Conservation (phyloP, 1,284 basidiomycete genomes). For the Termitomyces sp. region DNA sequence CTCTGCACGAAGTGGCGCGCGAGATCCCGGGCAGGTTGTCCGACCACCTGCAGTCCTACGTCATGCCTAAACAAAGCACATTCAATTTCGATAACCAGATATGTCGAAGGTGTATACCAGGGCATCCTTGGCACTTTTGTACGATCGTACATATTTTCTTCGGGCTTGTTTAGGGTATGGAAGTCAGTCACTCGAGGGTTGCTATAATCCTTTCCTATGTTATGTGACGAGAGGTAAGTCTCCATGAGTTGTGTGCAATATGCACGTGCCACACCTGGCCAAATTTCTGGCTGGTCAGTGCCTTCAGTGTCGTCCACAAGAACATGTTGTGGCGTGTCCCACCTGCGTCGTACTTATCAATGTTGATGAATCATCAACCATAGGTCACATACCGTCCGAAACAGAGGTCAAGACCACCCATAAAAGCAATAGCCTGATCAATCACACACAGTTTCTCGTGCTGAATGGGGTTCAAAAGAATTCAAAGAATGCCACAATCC, state of each 20-base stretch:
- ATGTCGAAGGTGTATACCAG: conserved; percentile 53
- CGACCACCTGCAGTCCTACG: conserved; percentile 91
- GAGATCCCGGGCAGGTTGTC: conserved; percentile 93
- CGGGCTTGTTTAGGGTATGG: conserved; percentile 82
- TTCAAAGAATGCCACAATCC: conserved; percentile 5
- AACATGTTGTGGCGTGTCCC: conserved; percentile 95
- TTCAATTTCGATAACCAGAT: neutral
- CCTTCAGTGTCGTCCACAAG: conserved; percentile 81
- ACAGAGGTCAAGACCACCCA: conserved; percentile 95
- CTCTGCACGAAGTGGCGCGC: conserved; percentile 95
- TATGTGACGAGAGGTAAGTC: neutral
- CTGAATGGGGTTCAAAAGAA: conserved; percentile 31
- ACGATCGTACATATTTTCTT: conserved; percentile 93
- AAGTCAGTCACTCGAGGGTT: conserved; percentile 91
- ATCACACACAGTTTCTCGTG: conserved; percentile 99
- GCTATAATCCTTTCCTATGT: conserved; percentile 83
- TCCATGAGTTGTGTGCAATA: neutral
- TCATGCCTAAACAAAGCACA: conserved; percentile 72
- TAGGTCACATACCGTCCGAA: conserved; percentile 63
- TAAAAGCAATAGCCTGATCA: conserved; percentile 96
- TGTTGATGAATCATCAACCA: neutral
- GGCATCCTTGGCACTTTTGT: conserved; percentile 91
- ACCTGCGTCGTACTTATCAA: conserved; percentile 40
- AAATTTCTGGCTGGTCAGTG: conserved; percentile 66
- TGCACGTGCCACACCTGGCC: conserved; percentile 62